Conservation (phyloP, 106 monocot species). For the Ottelia alismoides region DNA sequence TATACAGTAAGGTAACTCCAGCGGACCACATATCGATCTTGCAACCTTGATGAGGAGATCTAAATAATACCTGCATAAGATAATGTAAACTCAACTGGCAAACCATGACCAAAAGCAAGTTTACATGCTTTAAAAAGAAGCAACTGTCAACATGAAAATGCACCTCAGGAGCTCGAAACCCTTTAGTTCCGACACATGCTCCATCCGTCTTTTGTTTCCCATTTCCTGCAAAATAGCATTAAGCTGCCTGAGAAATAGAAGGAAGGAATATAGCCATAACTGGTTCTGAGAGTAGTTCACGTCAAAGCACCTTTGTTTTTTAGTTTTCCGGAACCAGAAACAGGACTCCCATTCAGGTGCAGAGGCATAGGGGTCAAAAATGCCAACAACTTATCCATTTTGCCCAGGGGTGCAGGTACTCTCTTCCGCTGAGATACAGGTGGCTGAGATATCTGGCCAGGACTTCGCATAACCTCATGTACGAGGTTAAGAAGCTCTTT, state of each 20-base stretch:
- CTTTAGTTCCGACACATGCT: conserved; percentile 96
- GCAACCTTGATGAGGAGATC: conserved; percentile 77
- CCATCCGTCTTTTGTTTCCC: conserved; percentile 82
- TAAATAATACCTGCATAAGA: conserved; percentile 64
- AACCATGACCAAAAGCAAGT: too few species aligned
- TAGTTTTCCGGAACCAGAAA: conserved; percentile 28
- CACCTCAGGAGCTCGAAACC: conserved; percentile 98
- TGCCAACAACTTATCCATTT: conserved; percentile 21
- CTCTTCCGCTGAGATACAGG: conserved; percentile 76
- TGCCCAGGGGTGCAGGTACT: conserved; percentile 60
- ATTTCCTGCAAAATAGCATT: conserved; percentile 20
- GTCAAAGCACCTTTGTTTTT: conserved; percentile 62
- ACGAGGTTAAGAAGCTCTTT: conserved; percentile 75
- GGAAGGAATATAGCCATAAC: not conserved
- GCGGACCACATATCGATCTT: conserved; percentile 93
- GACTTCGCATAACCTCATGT: conserved; percentile 61
- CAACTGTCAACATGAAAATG: too few species aligned
- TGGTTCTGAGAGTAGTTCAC: too few species aligned
- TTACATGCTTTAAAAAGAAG: too few species aligned
- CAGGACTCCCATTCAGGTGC: conserved; percentile 40
- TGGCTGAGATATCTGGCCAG: conserved; percentile 19
- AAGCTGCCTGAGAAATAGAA: conserved; percentile 1
- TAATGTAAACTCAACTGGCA: too few species aligned
- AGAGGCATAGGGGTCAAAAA: conserved; percentile 80
- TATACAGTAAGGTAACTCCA: conserved; percentile 81